Percentiles rank a stretch among this genome's conserved stretches.
These are phyloP conservation scores for Selenicereus undatus DNA, from an alignment of 148 eudicot species.

Conservation along the genomic window DNA sequence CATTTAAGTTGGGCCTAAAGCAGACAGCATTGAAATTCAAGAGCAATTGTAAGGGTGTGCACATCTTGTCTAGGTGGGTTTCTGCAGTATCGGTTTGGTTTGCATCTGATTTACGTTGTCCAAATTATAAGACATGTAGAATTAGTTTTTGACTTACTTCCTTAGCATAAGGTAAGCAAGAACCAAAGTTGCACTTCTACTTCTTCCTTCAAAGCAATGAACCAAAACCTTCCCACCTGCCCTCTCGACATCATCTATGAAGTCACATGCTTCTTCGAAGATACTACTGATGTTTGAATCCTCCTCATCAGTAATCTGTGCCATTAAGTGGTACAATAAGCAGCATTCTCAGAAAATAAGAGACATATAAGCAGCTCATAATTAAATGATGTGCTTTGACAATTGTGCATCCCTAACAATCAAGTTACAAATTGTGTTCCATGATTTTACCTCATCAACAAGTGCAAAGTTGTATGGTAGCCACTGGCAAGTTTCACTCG, in stretches of 20 bases:
- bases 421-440: neutral
- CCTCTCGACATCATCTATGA: constrained; percentile 68
- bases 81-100: neutral
- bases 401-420: neutral
- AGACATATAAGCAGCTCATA: neutral
- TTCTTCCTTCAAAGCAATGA: constrained; percentile 99
- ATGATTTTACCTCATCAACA: neutral
- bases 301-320: constrained; percentile 83
- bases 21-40: neutral
- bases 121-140: neutral
- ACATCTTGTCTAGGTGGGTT: neutral
- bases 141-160: constrained; percentile 56
- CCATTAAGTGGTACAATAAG: neutral
- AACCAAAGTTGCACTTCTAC: constrained; percentile 90
- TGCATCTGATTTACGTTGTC: neutral
- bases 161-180: constrained; percentile 84
- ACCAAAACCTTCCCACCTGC: constrained; percentile 86
- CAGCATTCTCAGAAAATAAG: neutral
- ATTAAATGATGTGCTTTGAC: neutral
- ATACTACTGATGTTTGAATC: constrained; percentile 73
- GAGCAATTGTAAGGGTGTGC: neutral
- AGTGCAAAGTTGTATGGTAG: neutral
- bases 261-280: constrained; percentile 81
- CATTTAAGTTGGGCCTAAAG: neutral
- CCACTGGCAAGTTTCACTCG: neutral